Evolutionary conservation across 2,329 filamentous ascomycete species (phyloP), one percentile per base, ranked within the genome.

Genomic region (Macrophomina phaseolina): DNA sequence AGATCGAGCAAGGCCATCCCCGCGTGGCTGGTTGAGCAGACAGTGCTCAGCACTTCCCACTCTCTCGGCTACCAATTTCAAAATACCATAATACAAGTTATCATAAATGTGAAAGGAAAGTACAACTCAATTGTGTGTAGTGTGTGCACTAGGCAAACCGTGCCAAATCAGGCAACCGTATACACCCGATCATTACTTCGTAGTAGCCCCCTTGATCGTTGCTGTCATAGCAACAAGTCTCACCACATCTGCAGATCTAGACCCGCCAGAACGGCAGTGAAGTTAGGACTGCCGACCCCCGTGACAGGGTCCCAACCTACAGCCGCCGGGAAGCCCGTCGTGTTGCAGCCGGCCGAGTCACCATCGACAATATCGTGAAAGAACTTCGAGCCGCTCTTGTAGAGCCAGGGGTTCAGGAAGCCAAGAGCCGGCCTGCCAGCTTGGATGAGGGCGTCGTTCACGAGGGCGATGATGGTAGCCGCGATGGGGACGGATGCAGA

Each of bases 321-420:
- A 0, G 71, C 71, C 3, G 72, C 74, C 2, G 76, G 75, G 64
- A 80, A 79, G 0, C 76, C 78, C 40, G 75, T 69, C 1, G 74
- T 75, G 52, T 76, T 76, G 66, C 81, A 82, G 0, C 81, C 81
- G 23, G 73, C 69, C 5, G 73, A 75, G 5, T 70, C 74, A 1
- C 81, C 81, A 46, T 73, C 73, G 36, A 70, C 78, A 70, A 76
- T 81, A 69, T 88, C 86, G 0, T 77, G 86, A 18, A 88, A 76
- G 0, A 78, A 84, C 68, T 78, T 74, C 65, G 80, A 81, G 4
- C 82, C 83, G 40, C 58, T 56, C 11, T 76, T 77, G 72, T 89
- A 89, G 5, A 89, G 72, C 84, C 85, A 88, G 0, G 87, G 87
- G 71, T 89, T 89, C 55, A 89, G 68, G 77, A 87, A 89, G 0